Evolutionary conservation across 208 protist genomes (phyloP), one percentile per base, ranked within the genome.

Genomic region (Jaenimonas drosophilae): DNA sequence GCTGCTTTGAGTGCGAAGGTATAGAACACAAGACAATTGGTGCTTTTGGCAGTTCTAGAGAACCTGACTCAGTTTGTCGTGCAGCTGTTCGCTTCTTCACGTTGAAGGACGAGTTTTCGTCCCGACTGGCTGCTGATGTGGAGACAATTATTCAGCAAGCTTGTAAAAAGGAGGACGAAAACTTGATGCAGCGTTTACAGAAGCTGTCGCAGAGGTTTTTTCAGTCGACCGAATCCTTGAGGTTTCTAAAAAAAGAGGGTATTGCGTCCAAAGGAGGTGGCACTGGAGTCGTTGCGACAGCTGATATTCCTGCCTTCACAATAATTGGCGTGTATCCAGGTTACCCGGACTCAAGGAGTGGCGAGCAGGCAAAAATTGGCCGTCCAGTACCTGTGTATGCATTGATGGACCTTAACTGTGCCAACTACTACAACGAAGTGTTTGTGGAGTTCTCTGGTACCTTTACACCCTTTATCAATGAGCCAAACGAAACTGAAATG

Each of bases 401-500:
- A 6, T 38, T 91, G 40, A 79, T 87, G 70, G 78, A 84, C 30
- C 64, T 87, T 27, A 91, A 91, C 55, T 91, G 83, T 27, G 83
- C 83, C 14, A 64, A 91, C 56, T 88, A 75, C 45, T 85, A 70
- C 36, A 91, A 91, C 36, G 58, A 76, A 4, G 83, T 91, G 4
- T 91, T 91, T 70, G 62, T 75, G 9, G 78, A 91, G 60, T 63
- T 91, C 20, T 44, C 71, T 39, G 51, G 32, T 1, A 83, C 79
- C 5, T 82, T 84, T 29, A 91, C 80, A 6, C 86, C 86, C 3
- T 94, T 88, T 45, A 86, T 94, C 20, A 94, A 94, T 49, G 81
- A 94, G 34, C 86, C 86, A 1, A 61, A 54, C 34, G 60, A 66
- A n/a, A 37, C 46, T 23, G 86, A 94, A 52, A 70, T 45, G 14